Evolutionary conservation across 331 rosid species (phyloP), one percentile per base, ranked within the genome.

Genomic region (Cydonia oblonga): DNA sequence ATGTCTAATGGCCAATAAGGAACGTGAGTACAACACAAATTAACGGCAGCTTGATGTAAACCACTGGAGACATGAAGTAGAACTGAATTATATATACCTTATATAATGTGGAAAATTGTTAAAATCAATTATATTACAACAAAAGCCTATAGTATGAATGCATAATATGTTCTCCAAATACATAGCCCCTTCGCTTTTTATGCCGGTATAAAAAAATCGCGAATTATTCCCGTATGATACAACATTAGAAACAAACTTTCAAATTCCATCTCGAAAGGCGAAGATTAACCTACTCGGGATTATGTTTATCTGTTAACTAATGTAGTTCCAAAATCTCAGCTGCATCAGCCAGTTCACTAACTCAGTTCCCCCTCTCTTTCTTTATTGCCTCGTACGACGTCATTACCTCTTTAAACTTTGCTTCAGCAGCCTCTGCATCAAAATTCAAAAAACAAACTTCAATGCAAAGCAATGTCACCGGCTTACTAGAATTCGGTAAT

Each of bases 401-500:
- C 96, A 91, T 81, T 65, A 95, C 97, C 79, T 91, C 99, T 79
- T 91, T 95, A 84, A 95, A 95, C 87, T 91, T 95, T 2, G 96
- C 90, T 82, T 91, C 99, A 6, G 97, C 93, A 74, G 76, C 93
- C 76, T 61, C 99, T 95, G 97, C 78, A 84, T 71, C 64, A 79
- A 67, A 76, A 46, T 78, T 76, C 52, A 6, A 62, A 26, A 62
- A 73, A 25, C 20, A 57, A 80, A 38, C 28, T 32, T 75, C 54
- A 10, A 22, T 7, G 58, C 63, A 4, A 29, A 72, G 57, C 30
- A 69, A 77, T 23, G 56, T 52, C 74, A 75, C 28, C 25, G 22
- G 72, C 64, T 64, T 26, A 70, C 66, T 59, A 32, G 35, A 68
- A 66, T 26, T 26, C 7, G 22, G 42, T 9, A 73, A 82, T 20